A percentile compares a stretch with the other conserved stretches of the same genome.
These are phyloP conservation scores for Nicotiana attenuata DNA, from an alignment of 257 asterid species.

Conservation along the genomic window DNA sequence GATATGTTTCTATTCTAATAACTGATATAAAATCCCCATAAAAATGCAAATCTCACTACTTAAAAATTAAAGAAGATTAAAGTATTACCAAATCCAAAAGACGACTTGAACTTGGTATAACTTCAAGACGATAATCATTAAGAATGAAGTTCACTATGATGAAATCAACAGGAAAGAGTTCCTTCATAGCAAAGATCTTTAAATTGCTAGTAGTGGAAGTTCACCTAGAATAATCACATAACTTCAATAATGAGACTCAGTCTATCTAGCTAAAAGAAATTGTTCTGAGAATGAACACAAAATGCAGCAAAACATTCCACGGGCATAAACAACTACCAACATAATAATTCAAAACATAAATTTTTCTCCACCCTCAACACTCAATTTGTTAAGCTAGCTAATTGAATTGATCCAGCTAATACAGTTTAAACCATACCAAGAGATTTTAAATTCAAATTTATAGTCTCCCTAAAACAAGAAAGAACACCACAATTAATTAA, in stretches of 20 bases:
- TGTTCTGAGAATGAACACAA: not conserved
- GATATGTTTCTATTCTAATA: no score
- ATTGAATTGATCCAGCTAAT: not conserved
- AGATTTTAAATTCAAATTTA: not conserved
- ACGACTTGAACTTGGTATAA: no score
- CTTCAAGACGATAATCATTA: no score
- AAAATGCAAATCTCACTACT: no score
- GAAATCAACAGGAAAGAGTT: not conserved
- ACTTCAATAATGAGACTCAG: not conserved
- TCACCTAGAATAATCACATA: not conserved
- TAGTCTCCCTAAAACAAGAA: not conserved
- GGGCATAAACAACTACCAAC: not conserved
- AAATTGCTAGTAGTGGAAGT: not conserved
- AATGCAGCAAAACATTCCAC: not conserved
- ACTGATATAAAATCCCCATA: no score
- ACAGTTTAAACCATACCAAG: not conserved
- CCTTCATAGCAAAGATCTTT: not conserved
- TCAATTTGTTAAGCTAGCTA: not conserved
- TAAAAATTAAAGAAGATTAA: no score
- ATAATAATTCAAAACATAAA: not conserved
- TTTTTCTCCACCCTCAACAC: not conserved
- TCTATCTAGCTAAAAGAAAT: not conserved
- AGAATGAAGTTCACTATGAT: no score
- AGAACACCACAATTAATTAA: not conserved
- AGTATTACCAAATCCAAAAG: no score